Evolutionary conservation across 495 filamentous ascomycete genomes (phyloP).

Genomic region (Neurospora sp.): DNA sequence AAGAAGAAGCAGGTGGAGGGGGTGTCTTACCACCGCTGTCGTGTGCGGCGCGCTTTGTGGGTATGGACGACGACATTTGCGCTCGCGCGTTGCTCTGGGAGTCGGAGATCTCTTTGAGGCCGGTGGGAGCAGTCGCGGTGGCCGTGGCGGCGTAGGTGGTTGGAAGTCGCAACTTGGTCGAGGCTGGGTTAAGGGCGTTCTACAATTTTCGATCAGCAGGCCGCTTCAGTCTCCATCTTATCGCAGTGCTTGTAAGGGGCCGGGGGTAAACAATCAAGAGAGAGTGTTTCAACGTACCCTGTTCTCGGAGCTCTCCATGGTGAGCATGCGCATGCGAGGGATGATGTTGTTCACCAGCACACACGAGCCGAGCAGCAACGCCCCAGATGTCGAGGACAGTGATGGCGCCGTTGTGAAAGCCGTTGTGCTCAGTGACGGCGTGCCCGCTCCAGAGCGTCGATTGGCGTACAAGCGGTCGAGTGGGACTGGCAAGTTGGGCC

Average conservation of each 20-base stretch:
- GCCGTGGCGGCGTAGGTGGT: conserved; percentile 1
- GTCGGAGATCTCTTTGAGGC: conserved; percentile 37
- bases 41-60: conserved; percentile 29
- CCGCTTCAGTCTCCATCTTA: not conserved
- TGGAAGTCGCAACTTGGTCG: not conserved
- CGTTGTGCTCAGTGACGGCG: conserved; percentile 7
- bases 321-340: conserved; percentile 21
- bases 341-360: conserved; percentile 18
- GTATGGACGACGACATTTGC: conserved; percentile 41
- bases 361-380: conserved; percentile 24
- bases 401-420: conserved; percentile 17
- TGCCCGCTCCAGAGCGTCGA: conserved; percentile 5
- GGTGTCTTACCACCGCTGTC: conserved; percentile 18
- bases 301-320: conserved; percentile 35
- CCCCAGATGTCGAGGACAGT: conserved; percentile 15
- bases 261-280: not conserved
- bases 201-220: not conserved
- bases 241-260: not conserved
- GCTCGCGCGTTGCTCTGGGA: conserved; percentile 62
- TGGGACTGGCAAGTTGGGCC: not conserved
- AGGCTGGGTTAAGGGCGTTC: not conserved
- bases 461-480: conserved; percentile 17
- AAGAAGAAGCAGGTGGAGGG: not conserved
- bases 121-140: conserved; percentile 1
- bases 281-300: conserved; percentile 16